A percentile compares a stretch with the other conserved stretches of the same genome.
These are phyloP conservation scores for Neocucurbitaria cava DNA, from an alignment of 2,329 filamentous ascomycete species.

Conservation along the genomic window DNA sequence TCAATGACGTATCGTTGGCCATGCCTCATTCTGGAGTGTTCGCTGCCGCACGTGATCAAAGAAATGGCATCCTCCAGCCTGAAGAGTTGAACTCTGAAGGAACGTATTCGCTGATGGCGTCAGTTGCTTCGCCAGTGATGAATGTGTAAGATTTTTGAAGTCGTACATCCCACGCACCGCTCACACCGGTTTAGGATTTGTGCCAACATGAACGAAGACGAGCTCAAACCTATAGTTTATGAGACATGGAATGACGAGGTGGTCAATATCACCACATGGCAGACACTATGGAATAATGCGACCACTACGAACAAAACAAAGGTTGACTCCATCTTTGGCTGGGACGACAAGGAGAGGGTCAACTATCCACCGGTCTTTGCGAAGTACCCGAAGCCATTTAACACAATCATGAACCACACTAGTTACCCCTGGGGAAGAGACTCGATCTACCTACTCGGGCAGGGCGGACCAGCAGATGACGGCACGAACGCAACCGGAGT, in stretches of 20 bases:
- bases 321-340: slow-evolving; percentile 75
- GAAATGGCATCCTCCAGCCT: slow-evolving; percentile 75
- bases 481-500: slow-evolving; percentile 26
- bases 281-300: slow-evolving; percentile 20
- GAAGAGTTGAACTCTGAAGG: slow-evolving; percentile 66
- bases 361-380: slow-evolving; percentile 52
- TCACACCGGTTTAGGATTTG: no score
- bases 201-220: slow-evolving; percentile 66
- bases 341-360: slow-evolving; percentile 63
- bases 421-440: slow-evolving; percentile 51
- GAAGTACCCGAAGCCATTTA: slow-evolving; percentile 65
- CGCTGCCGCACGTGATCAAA: slow-evolving; percentile 64
- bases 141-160: no score
- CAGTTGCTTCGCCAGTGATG: slow-evolving; percentile 72
- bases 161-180: no score
- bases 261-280: slow-evolving; percentile 35
- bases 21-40: slow-evolving; percentile 78
- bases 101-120: slow-evolving; percentile 71
- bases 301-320: slow-evolving; percentile 51
- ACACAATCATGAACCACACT: slow-evolving; percentile 61
- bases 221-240: slow-evolving; percentile 71
- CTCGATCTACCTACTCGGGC: slow-evolving; percentile 70
- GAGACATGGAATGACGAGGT: slow-evolving; percentile 61
- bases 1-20: slow-evolving; percentile 79
- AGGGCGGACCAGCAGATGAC: slow-evolving; percentile 28